Evolutionary conservation across 306 rosid species (phyloP), one percentile per base, ranked within the genome.

Genomic region (Pterocarpus santalinus): DNA sequence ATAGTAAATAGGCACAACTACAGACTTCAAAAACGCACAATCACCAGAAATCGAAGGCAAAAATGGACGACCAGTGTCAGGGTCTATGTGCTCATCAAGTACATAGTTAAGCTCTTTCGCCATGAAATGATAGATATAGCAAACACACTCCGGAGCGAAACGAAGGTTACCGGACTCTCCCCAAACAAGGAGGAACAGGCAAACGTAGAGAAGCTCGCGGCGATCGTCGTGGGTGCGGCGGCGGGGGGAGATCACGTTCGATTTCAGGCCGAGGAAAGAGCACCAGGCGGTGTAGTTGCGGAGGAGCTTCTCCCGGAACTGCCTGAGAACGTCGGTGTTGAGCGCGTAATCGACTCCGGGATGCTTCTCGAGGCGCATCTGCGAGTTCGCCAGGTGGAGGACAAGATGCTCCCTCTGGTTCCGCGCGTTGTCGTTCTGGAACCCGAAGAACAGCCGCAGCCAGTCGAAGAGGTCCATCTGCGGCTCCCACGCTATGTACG

Each of bases 391-490:
- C 2, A 95, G 86, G 81, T 95, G 99, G 63, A 95, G 99, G 7
- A 95, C 99, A 78, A 95, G 71, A 80, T 95, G 97, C 84, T 95
- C 99, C 77, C 99, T 81, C 82, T 95, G 99, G 87, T 95, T 95
- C 81, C 89, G 80, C 10, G 92, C 99, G 94, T 86, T 95, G 80
- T 91, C 99, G 2, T 4, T 41, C 32, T 95, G 99, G 80, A 95
- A 95, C 0, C 99, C 97, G 65, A 95, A 95, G 60, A 82, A 61
- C 11, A 86, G 8, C 8, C 97, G 91, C 0, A 95, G 90, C 97
- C 97, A 93, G 86, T 95, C 94, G 61, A 95, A 43, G 1, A 95
- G 85, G 87, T 95, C 99, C 92, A 93, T 87, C 15, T 53, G 79
- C 15, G 86, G 88, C 14, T 62, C 73, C 95, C 95, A 91, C 16